A percentile compares a stretch with the other conserved stretches of the same genome.
Evolutionary conservation across 192 early-diverging fungal species (phyloP).

Genomic region (Podila verticillata): DNA sequence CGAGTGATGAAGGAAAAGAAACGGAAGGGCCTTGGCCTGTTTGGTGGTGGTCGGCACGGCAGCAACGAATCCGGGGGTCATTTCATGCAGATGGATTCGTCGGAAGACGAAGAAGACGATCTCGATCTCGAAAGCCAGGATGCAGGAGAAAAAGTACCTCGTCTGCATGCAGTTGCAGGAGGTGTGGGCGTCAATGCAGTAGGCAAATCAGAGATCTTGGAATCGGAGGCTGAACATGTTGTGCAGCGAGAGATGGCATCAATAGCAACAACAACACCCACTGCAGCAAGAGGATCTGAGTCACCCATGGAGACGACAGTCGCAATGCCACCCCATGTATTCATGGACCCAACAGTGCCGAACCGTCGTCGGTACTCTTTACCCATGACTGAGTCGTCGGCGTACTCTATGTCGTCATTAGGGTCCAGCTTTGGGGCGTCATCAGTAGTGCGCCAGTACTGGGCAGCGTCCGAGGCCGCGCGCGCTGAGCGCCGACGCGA

Average conservation of each 20-base stretch:
- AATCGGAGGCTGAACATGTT: no score
- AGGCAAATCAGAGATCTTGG: no score
- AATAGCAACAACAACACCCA: background rate
- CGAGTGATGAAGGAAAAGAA: slow-evolving; percentile 15
- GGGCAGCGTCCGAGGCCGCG: slow-evolving; percentile 45
- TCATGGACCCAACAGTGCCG: background rate
- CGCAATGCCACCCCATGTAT: background rate
- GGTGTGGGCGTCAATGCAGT: no score
- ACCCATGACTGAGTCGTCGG: background rate
- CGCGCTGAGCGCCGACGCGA: slow-evolving; percentile 27
- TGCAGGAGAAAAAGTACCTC: background rate
- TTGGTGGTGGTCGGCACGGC: background rate
- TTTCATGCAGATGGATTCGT: slow-evolving; percentile 36
- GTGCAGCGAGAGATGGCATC: background rate
- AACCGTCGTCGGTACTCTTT: background rate
- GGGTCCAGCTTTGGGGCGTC: slow-evolving; percentile 18
- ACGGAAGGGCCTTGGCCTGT: background rate
- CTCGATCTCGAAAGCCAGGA: background rate
- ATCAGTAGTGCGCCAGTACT: slow-evolving; percentile 38
- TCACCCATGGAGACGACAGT: background rate
- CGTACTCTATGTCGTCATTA: slow-evolving; percentile 23
- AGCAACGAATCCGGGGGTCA: slow-evolving; percentile 14
- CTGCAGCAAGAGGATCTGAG: no score
- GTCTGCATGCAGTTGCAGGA: no score
- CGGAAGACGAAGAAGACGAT: background rate